Conservation (phyloP, 495 filamentous ascomycete species). For the Aspergillus biplanus region DNA sequence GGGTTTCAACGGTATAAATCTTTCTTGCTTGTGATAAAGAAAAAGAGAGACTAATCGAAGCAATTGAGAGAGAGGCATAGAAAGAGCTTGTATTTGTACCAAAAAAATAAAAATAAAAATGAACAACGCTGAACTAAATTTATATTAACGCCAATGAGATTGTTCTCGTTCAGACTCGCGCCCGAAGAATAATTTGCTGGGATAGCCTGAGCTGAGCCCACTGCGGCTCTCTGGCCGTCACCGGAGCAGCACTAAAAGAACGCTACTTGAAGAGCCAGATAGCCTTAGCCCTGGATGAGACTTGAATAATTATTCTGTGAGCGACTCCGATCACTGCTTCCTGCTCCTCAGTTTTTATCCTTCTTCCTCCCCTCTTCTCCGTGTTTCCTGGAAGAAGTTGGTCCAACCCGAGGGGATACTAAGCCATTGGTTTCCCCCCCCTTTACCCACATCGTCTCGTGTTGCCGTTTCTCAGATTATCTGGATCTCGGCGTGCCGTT, state of each 20-base stretch:
- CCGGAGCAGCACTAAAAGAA: conserved; percentile 12
- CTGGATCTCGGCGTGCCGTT: conserved; percentile 18
- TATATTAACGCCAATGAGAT: not conserved
- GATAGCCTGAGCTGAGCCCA: not conserved
- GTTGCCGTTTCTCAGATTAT: conserved; percentile 9
- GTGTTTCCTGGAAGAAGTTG: not conserved
- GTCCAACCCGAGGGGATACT: not conserved
- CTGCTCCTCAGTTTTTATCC: not conserved
- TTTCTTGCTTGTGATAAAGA: too few relatives aligned
- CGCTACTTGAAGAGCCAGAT: conserved; percentile 16
- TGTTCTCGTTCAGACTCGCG: not conserved
- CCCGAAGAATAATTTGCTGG: not conserved
- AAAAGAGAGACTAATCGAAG: not conserved
- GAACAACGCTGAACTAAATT: not conserved
- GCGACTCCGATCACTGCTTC: not conserved
- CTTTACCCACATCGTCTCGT: conserved; percentile 3
- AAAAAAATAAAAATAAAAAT: too few relatives aligned
- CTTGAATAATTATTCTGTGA: conserved; percentile 2
- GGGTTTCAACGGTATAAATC: too few relatives aligned
- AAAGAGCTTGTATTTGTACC: too few relatives aligned
- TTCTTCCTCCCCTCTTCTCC: not conserved
- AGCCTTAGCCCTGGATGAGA: conserved; percentile 14
- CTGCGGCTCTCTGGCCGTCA: conserved; percentile 9
- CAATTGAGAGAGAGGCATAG: not conserved
- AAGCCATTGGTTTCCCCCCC: not conserved